Conservation (phyloP, 257 asterid genomes). For the Solanum virginianum region DNA sequence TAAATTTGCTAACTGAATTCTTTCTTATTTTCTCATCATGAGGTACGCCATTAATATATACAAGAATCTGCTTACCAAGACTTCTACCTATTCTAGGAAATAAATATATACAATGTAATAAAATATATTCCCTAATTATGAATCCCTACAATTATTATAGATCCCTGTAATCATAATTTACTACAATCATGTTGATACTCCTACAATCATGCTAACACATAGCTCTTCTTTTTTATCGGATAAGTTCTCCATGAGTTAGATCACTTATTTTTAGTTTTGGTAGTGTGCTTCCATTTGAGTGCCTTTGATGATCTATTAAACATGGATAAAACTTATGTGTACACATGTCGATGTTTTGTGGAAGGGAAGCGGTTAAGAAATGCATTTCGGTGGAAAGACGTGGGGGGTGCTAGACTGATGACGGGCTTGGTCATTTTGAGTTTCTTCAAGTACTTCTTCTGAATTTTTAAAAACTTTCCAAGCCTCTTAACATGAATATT, state of each 20-base stretch:
- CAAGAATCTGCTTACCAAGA: too few relatives aligned
- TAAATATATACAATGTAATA: too few relatives aligned
- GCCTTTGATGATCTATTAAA: background rate
- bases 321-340: background rate
- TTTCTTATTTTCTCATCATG: too few relatives aligned
- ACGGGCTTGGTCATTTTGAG: slow-evolving; percentile 80
- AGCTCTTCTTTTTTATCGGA: background rate
- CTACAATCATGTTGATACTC: too few relatives aligned
- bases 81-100: too few relatives aligned
- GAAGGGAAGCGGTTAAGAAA: slow-evolving; percentile 80
- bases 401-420: too few relatives aligned
- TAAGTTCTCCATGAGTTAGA: background rate
- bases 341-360: slow-evolving; percentile 69
- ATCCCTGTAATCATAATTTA: too few relatives aligned
- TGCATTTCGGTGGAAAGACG: slow-evolving; percentile 95
- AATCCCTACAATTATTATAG: too few relatives aligned
- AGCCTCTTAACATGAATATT: background rate
- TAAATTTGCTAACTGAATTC: too few relatives aligned
- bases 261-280: background rate
- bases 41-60: too few relatives aligned
- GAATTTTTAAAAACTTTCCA: background rate
- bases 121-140: too few relatives aligned
- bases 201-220: too few relatives aligned
- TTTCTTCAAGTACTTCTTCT: slow-evolving; percentile 62
- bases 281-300: background rate